Evolutionary conservation across 2,329 filamentous ascomycete species (phyloP).

Genomic region (Aspergillus jensenii): DNA sequence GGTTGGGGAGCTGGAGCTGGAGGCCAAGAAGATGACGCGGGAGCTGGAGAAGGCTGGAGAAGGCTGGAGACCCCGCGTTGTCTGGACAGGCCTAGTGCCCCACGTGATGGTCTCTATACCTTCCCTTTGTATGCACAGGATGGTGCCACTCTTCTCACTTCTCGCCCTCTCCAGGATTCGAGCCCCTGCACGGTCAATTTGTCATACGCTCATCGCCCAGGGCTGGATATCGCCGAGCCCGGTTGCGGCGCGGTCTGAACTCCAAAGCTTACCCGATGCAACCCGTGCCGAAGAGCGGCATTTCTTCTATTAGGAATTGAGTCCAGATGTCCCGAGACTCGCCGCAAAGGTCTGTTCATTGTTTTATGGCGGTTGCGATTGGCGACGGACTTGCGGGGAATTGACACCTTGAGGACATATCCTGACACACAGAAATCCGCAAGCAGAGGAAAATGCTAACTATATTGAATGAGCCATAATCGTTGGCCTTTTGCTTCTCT

Average conservation of each 20-base stretch:
- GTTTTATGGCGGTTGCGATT: neutral
- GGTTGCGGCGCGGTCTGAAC: too few relatives aligned
- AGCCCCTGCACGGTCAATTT: too few relatives aligned
- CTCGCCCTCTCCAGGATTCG: too few relatives aligned
- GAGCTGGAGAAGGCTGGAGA: neutral
- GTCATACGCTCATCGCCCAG: too few relatives aligned
- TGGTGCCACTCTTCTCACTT: neutral
- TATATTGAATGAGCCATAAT: constrained; percentile 5
- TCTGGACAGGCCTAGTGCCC: too few relatives aligned
- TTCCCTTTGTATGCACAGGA: neutral
- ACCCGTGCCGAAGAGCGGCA: too few relatives aligned
- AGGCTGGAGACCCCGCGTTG: too few relatives aligned
- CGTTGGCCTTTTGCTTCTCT: neutral
- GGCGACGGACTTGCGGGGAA: neutral
- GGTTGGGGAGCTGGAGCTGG: neutral
- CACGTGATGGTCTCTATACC: neutral
- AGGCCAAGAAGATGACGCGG: neutral
- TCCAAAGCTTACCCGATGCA: too few relatives aligned
- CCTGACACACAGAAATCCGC: neutral
- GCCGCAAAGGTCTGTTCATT: neutral
- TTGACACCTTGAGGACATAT: neutral
- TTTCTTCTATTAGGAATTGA: too few relatives aligned
- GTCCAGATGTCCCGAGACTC: neutral
- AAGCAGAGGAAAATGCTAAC: neutral
- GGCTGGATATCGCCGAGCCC: too few relatives aligned